Base-by-base conservation (phyloP, 139 green algal genomes). In the Spirogloea muscicola region DNA sequence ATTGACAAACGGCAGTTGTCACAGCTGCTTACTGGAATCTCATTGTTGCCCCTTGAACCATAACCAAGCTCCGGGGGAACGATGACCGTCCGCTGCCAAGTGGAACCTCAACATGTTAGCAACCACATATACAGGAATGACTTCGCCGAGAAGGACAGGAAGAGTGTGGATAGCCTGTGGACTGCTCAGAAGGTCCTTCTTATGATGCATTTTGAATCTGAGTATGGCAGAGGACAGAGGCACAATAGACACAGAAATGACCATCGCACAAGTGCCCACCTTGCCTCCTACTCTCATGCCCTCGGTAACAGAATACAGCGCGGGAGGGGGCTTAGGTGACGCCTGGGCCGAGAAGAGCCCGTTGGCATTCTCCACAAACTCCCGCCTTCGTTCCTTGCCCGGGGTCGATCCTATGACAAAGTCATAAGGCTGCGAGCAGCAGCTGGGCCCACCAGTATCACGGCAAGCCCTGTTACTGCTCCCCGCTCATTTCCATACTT, bases 221-320 rank as follows among this genome's bases (percentile, higher is more conserved):
- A n/a, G n/a, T n/a, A n/a, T n/a, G n/a, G n/a, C n/a, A n/a, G n/a
- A n/a, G n/a, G n/a, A n/a, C n/a, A n/a, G n/a, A n/a, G n/a, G n/a
- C n/a, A n/a, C n/a, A n/a, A n/a, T n/a, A n/a, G n/a, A n/a, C n/a
- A n/a, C n/a, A n/a, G n/a, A n/a, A n/a, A n/a, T 25, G n/a, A 83
- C 49, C 67, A 93, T 84, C 87, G n/a, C n/a, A n/a, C n/a, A n/a
- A n/a, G n/a, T 25, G n/a, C 84, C 49, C 67, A 93, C 85, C 87
- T 89, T 93, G 59, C 92, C 92, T 1, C 92, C 92, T 13, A 75
- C 79, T 43, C 87, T 87, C 92, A 97, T 97, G 61, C 92, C 92
- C 0, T 95, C 13, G 0, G 93, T 89, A 0, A 89, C 84, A 34
- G 43, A 85, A 13, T 84, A 90, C 21, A 97, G 79, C 2, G 89